phyloP scores from a whole-genome alignment of 768 basidiomycete genomes.

The Podaxis pistillaris region DNA sequence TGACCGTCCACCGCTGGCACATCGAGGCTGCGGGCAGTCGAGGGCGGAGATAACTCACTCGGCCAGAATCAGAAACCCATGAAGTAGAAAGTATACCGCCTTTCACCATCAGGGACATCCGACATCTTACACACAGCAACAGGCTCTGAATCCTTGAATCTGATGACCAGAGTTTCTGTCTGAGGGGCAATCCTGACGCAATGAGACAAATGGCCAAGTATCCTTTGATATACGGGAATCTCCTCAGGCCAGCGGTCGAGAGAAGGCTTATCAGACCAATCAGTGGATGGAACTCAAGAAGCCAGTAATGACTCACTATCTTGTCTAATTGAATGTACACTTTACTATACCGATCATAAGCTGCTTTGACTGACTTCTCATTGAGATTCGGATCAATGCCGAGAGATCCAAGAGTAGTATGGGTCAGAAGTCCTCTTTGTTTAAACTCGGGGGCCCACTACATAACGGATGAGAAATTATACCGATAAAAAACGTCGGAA shows the following conservation, averaged over 20 bases:
- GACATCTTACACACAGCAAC: constrained; percentile 34
- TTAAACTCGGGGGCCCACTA: background rate
- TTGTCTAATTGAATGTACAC: background rate
- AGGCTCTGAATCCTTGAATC: background rate
- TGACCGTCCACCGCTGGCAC: background rate
- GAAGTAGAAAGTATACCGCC: no score
- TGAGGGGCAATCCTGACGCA: background rate
- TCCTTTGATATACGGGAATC: background rate
- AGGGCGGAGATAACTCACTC: no score
- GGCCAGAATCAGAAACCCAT: no score
- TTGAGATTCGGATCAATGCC: background rate
- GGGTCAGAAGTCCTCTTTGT: background rate
- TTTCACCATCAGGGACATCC: no score
- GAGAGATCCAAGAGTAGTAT: background rate
- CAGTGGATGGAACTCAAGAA: background rate
- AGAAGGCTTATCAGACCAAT: background rate
- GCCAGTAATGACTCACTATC: background rate
- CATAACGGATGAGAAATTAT: background rate
- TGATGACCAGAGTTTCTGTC: background rate
- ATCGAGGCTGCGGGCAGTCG: no score
- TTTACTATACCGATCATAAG: no score
- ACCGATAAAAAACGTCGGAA: background rate
- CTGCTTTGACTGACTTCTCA: background rate
- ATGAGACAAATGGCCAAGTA: background rate
- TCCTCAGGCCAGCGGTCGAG: no score